Evolutionary conservation across 2,329 filamentous ascomycete genomes (phyloP).

Genomic region (Alternaria consortialis): DNA sequence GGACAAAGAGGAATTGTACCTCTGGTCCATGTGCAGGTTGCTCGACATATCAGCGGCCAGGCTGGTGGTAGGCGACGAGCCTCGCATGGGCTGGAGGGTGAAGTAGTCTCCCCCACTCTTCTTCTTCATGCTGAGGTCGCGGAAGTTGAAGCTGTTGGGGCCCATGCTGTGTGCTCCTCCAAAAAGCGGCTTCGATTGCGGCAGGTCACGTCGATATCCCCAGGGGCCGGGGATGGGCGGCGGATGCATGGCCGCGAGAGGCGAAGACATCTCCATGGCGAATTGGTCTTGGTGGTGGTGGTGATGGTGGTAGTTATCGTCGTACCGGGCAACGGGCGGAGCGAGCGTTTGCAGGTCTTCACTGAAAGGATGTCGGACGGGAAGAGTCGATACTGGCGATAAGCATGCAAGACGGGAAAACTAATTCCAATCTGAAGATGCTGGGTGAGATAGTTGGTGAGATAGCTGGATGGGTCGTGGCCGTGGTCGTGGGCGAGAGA

Average conservation of each 20-base stretch:
- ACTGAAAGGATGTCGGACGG: constrained; percentile 30
- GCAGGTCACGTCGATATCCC: constrained; percentile 66
- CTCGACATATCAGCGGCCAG: constrained; percentile 93
- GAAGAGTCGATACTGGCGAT: constrained; percentile 33
- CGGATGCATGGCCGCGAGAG: constrained; percentile 90
- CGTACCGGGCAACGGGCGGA: constrained; percentile 59
- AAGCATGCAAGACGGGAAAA: constrained; percentile 53
- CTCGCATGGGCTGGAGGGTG: constrained; percentile 76
- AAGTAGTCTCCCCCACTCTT: constrained; percentile 80
- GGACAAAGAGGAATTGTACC: constrained; percentile 63
- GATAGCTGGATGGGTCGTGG: background rate
- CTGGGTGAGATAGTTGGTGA: constrained; percentile 36
- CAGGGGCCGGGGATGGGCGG: constrained; percentile 70
- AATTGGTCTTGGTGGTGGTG: constrained; percentile 7
- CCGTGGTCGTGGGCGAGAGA: constrained; percentile 11
- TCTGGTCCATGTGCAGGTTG: constrained; percentile 95
- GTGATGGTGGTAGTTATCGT: constrained; percentile 58
- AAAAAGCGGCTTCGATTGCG: constrained; percentile 63
- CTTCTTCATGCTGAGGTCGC: constrained; percentile 75
- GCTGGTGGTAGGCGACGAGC: constrained; percentile 90
- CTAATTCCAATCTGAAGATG: constrained; percentile 53
- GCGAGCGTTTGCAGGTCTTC: constrained; percentile 32
- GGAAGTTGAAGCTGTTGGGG: constrained; percentile 77
- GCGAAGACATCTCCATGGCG: constrained; percentile 90
- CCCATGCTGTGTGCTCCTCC: constrained; percentile 64